Evolutionary conservation across 176 grass and related monocot genomes (phyloP), one percentile per base, ranked within the genome.

Genomic region (Musa beccarii): DNA sequence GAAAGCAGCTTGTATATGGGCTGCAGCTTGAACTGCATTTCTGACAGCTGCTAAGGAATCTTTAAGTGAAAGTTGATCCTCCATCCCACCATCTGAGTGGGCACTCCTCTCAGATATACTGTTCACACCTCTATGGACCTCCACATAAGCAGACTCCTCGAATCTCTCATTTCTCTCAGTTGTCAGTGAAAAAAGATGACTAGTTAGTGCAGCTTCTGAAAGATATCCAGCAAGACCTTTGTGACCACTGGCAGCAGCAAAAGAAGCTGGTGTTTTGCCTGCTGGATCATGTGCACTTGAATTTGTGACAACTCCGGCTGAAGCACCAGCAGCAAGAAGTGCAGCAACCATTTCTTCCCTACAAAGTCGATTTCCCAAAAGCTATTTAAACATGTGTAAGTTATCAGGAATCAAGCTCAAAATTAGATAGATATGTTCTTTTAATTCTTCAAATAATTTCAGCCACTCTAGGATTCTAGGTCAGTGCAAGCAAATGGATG

Each of bases 221-320:
- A 99, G 91, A 52, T 88, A 99, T 63, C 85, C 96, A 13, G 96
- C 89, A 80, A 99, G 85, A 62, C 96, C 96, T 81, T 83, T 86
- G 85, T 94, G 90, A 62, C 88, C 83, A 84, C 78, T 81, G 53
- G 69, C 63, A 78, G 79, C 80, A 28, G 96, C 96, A 72, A 92
- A 55, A 59, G 83, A 83, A 81, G 88, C 85, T 82, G 91, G 86
- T 53, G 91, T 86, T 73, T 84, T 87, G 24, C 88, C 91, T 71
- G 73, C 81, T 16, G 86, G 87, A 77, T 93, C 90, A 79, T 85
- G 75, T 7, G 82, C 75, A 59, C 82, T 92, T 2, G 95, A 88
- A 81, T 99, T 53, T 63, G 95, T 89, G 71, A 92, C 64, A 79
- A 88, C 88, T 80, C 83, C 80, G 21, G 85, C 76, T 80, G 91